Conservation (phyloP, 2,329 filamentous ascomycete species). For the Phyllosticta citriasiana region DNA sequence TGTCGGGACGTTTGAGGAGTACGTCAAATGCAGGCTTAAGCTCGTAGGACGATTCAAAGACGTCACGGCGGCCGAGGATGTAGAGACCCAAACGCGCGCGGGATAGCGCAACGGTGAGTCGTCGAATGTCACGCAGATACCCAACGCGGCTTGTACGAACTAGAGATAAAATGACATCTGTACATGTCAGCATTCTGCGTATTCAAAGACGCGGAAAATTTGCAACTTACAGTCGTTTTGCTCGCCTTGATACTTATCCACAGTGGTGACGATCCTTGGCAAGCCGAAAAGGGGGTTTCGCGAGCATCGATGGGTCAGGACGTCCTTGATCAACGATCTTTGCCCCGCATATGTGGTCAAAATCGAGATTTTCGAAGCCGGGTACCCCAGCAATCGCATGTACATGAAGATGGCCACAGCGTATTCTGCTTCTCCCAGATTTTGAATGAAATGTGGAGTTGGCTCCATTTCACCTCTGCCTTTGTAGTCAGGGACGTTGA, state of each 20-base stretch:
- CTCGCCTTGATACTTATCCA: slow-evolving; percentile 98
- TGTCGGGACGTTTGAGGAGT: slow-evolving; percentile 67
- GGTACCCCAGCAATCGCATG: slow-evolving; percentile 92
- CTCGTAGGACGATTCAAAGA: slow-evolving; percentile 85
- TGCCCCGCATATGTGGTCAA: slow-evolving; percentile 92
- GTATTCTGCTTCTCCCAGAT: slow-evolving; percentile 93
- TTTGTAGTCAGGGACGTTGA: slow-evolving; percentile 90
- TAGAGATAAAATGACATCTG: slow-evolving; percentile 87
- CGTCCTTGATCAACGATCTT: slow-evolving; percentile 75
- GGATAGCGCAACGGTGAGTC: slow-evolving; percentile 88
- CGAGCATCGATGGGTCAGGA: slow-evolving; percentile 72
- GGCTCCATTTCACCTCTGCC: slow-evolving; percentile 81
- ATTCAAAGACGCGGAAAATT: background rate
- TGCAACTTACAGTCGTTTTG: slow-evolving; percentile 88
- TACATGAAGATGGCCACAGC: slow-evolving; percentile 93
- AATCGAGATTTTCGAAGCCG: slow-evolving; percentile 73
- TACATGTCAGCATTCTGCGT: background rate
- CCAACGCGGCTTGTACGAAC: slow-evolving; percentile 82
- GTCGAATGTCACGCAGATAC: slow-evolving; percentile 85
- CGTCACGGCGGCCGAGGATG: slow-evolving; percentile 74
- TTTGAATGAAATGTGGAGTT: slow-evolving; percentile 90
- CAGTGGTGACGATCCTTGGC: slow-evolving; percentile 82
- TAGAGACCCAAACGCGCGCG: slow-evolving; percentile 87
- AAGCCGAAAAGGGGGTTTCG: slow-evolving; percentile 78
- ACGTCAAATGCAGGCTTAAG: slow-evolving; percentile 76